Base-by-base conservation (phyloP, 2,329 filamentous ascomycete species). In the Cercospora sojina region DNA sequence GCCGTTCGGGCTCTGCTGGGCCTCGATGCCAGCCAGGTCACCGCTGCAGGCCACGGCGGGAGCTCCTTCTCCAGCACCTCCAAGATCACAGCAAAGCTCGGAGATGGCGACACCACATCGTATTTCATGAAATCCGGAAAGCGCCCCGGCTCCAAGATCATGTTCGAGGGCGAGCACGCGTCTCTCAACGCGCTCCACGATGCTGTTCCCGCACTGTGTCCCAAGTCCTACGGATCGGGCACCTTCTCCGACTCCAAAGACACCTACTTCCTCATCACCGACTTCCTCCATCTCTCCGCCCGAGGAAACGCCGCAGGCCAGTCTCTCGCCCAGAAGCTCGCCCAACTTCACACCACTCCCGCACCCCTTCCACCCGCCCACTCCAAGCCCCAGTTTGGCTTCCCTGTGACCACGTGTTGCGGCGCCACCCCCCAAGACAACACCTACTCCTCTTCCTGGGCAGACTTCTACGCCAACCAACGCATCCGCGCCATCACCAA, bases 351-450 rank as follows among this genome's bases (percentile, higher is more conserved):
- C 78, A 89, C 86, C 2, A 92, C 88, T 0, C 87, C 90, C 0
- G 91, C 91, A 0, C 90, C 91, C 0, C 77, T 83, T 0, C 88
- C 89, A 0, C 77, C 85, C 10, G 87, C 86, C 20, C 83, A 86
- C 69, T 79, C 84, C 1, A 82, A 75, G 41, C 87, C 88, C 2
- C 82, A 88, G 79, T 97, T 94, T 71, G 94, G 94, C 2, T 97
- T 97, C 75, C 90, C 91, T 0, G 89, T 90, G 0, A 81, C 90
- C 0, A 97, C 93, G 0, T 97, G 91, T 79, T 97, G 94, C 78
- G 93, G 93, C 2, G 87, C 91, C 55, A 95, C 92, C 7, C 85
- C 85, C 47, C 94, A 97, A 79, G 87, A 92, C 57, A 98, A 97
- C 75, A 80, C 80, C 0, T 96, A 86, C 80, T 85, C 83, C 57